Conservation (phyloP, 2,329 filamentous ascomycete genomes). For the Aspergillus ruber region DNA sequence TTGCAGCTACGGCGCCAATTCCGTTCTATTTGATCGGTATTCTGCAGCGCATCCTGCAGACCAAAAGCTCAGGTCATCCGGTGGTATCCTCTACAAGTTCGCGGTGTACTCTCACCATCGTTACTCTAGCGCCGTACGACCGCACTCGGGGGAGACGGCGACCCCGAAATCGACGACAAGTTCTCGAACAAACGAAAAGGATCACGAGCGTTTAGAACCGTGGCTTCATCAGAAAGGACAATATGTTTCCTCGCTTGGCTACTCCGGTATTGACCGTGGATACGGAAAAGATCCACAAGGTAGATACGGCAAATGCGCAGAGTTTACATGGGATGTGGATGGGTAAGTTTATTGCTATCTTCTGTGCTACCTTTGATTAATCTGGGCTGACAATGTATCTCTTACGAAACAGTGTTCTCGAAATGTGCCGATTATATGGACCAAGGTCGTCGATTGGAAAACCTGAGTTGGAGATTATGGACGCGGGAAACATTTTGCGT, state of each 20-base stretch:
- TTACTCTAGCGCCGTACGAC: conserved; percentile 34
- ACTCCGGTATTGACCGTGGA: conserved; percentile 87
- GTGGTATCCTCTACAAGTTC: conserved; percentile 9
- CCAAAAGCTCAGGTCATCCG: conserved; percentile 1
- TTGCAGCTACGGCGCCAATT: conserved; percentile 14
- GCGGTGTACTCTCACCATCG: conserved; percentile 13
- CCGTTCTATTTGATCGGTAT: conserved; percentile 13
- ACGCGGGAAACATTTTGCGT: conserved; percentile 89
- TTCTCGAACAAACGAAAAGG: conserved; percentile 1
- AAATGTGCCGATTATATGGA: conserved; percentile 91
- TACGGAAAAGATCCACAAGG: conserved; percentile 84
- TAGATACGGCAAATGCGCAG: conserved; percentile 87
- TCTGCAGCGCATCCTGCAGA: conserved; percentile 13
- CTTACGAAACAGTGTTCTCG: conserved; percentile 66
- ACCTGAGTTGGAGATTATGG: conserved; percentile 94
- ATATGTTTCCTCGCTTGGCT: conserved; percentile 77
- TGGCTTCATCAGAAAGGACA: conserved; percentile 19
- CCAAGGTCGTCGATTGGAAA: conserved; percentile 85
- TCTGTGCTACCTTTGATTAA: conserved; percentile 1
- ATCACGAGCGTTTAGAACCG: conserved; percentile 12
- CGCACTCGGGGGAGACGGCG: conserved; percentile 39
- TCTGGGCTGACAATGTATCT: conserved; percentile 15
- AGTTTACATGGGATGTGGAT: conserved; percentile 97
- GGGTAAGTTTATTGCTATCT: conserved; percentile 53
- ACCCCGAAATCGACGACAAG: conserved; percentile 30